Conservation (phyloP, 805 yeast species). For the Candida chilensis region DNA sequence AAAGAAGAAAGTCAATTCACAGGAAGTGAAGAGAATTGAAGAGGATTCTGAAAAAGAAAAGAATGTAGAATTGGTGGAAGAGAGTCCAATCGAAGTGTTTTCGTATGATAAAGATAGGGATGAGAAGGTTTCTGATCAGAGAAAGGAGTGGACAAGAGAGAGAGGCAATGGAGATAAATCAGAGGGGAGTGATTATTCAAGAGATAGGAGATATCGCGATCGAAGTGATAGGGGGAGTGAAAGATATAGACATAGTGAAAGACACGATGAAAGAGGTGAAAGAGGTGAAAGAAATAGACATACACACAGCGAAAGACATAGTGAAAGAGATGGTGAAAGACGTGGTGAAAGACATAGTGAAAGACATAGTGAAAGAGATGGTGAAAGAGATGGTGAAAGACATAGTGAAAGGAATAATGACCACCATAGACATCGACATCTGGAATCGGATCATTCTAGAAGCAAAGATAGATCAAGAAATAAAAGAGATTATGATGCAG, state of each 20-base stretch:
- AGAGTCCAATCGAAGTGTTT: no score
- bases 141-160: background rate
- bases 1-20: slow-evolving; percentile 1
- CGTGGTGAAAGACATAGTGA: background rate
- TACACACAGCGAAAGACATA: background rate
- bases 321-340: no score
- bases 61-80: no score
- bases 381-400: no score
- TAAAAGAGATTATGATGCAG: background rate
- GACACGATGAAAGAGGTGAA: background rate
- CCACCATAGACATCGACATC: background rate
- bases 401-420: no score
- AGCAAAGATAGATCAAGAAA: background rate
- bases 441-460: background rate
- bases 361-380: no score
- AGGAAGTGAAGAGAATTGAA: no score
- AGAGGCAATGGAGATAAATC: no score
- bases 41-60: no score
- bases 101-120: background rate
- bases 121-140: background rate
- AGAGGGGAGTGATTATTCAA: no score
- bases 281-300: background rate
- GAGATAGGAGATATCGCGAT: no score
- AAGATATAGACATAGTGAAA: background rate
- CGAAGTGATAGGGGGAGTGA: no score